Evolutionary conservation across 2,329 filamentous ascomycete genomes (phyloP), one percentile per base, ranked within the genome.

Genomic region (Alternaria sp.): DNA sequence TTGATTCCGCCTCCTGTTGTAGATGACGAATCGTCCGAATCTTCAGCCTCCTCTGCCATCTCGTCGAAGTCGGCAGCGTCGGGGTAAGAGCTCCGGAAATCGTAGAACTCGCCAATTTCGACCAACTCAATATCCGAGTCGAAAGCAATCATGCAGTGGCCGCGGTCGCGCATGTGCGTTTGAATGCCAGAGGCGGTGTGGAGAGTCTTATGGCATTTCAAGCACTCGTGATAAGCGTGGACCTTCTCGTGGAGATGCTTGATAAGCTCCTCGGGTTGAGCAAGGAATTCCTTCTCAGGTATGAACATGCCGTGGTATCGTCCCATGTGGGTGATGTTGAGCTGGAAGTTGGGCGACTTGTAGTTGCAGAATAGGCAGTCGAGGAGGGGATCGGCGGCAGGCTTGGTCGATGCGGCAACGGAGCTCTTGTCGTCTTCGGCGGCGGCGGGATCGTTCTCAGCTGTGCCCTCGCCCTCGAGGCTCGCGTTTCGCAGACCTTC

Each of bases 61-160:
- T 87, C 88, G 1, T 89, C 87, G 15, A 87, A 83, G 8, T 86
- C 84, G 59, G 86, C 92, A 11, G 86, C 88, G 73, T 98, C 96
- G 0, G 93, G 96, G 79, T 99, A 99, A 1, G 96, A 97, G 81
- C 92, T 92, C 68, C 92, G 88, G 86, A 99, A 99, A 77, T 99
- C 96, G 81, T 99, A 99, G 80, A 93, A 97, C 68, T 98, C 93
- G 60, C 96, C 96, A 74, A 99, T 93, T 59, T 96, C 93, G 28
- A 98, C 87, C 82, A 97, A 93, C 76, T 98, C 93, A 36, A 91
- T 90, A 77, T 97, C 93, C 0, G 90, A 91, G 55, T 90, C 89
- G 79, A 95, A 99, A 0, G 93, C 94, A 71, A 99, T 96, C 87
- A 94, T 97, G 86, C 95, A 98, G 81, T 99, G 96, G 1, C 93